These are phyloP conservation scores for Ballota nigra DNA, from an alignment of 257 asterid species.

Conservation along the genomic window DNA sequence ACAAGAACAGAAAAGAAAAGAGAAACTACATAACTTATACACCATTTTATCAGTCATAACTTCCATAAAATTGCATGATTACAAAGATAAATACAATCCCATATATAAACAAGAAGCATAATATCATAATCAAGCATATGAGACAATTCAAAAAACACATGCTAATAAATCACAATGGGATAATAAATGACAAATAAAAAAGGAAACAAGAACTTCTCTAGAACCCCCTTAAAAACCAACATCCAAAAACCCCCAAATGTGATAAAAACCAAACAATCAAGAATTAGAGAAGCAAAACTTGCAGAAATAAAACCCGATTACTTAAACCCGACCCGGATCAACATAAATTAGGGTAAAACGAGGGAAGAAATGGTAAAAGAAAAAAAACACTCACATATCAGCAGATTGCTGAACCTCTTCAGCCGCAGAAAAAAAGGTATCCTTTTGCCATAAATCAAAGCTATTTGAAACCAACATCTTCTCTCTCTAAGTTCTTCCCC, in stretches of 20 bases:
- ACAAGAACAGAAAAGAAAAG: not conserved
- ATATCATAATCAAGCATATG: not conserved
- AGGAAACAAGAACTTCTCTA: not conserved
- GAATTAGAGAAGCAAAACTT: slow-evolving; percentile 5
- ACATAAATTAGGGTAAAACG: slow-evolving; percentile 3
- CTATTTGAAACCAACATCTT: slow-evolving; percentile 78
- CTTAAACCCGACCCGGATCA: slow-evolving; percentile 30
- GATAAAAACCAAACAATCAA: slow-evolving; percentile 4
- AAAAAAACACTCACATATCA: slow-evolving; percentile 52
- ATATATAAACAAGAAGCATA: slow-evolving; percentile 10
- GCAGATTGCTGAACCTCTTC: slow-evolving; percentile 94
- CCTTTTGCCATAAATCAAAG: slow-evolving; percentile 91
- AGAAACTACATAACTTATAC: not conserved
- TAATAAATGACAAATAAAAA: not conserved
- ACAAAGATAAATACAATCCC: slow-evolving; percentile 1
- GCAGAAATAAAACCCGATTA: not conserved
- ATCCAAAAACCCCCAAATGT: slow-evolving; percentile 6
- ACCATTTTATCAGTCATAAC: not conserved
- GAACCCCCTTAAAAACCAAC: slow-evolving; percentile 15
- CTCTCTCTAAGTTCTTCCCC: slow-evolving; percentile 19
- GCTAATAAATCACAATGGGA: not conserved
- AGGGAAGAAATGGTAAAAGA: not conserved
- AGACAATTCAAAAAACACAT: not conserved
- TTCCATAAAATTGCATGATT: not conserved
- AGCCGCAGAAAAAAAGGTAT: slow-evolving; percentile 84